Base-by-base conservation (phyloP, 306 rosid species). In the Pyrus betulifolia region DNA sequence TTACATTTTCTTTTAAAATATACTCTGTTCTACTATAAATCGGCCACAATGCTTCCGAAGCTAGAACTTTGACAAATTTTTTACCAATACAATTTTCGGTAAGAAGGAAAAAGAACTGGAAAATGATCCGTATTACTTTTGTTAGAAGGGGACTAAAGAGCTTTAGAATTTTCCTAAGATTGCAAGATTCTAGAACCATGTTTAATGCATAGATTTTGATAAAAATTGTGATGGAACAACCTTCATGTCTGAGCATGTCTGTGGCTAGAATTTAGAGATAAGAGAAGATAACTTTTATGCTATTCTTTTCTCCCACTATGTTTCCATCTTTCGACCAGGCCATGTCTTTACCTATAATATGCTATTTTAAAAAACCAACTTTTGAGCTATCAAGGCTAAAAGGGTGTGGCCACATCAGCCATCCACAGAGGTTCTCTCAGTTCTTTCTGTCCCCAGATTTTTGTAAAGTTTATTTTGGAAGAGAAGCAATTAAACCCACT, bases 361-460 rank as follows among this genome's bases (percentile, higher is more conserved):
- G 61, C 55, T 57, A 2, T 27, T 10, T 75, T 44, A 14, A 11
- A 65, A 64, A 72, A 66, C n/a, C 19, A 73, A n/a, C 57, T 61
- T 74, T 80, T 67, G 57, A n/a, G 31, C 69, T 8, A 28, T 68
- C 49, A 54, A 71, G 27, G 75, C 74, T 67, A 55, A 69, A 51
- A 54, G 33, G 19, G 55, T 28, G 78, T 81, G 81, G 78, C 66
- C 63, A 49, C 31, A 71, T 82, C 73, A 72, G 70, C 74, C 65
- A 60, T 74, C 74, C 70, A 27, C 31, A 44, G 70, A 68, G 83
- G 63, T 77, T 67, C 80, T 72, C 68, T 75, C 70, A 63, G 5
- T 78, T 28, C 76, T 66, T 61, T 71, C 62, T 69, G 27, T 55
- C 74, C 59, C 76, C 30, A 75, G 62, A 25, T 25, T 63, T 74